These are phyloP conservation scores for Diphasiastrum complanatum DNA, from an alignment of 83 land plant species.

Conservation along the genomic window DNA sequence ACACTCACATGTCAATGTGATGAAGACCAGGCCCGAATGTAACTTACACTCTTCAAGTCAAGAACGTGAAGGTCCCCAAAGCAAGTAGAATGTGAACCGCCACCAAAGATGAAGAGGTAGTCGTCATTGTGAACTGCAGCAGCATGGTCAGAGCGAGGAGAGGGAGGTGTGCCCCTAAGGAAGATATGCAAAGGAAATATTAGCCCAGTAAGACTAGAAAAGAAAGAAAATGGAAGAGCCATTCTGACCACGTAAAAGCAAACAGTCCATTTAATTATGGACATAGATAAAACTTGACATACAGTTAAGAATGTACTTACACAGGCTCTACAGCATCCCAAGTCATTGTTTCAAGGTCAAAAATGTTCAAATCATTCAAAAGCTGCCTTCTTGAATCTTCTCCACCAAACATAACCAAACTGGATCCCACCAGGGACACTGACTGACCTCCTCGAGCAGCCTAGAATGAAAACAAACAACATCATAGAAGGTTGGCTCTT, in stretches of 20 bases:
- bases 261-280: no score
- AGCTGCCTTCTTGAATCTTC: slow-evolving; percentile 80
- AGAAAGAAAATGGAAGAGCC: no score
- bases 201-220: no score
- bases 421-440: slow-evolving; percentile 79
- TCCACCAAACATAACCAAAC: slow-evolving; percentile 93
- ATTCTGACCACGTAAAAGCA: no score
- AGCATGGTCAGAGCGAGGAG: slow-evolving; percentile 94
- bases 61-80: slow-evolving; percentile 91
- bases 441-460: slow-evolving; percentile 89
- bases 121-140: slow-evolving; percentile 86
- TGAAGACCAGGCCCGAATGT: no score
- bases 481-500: no score
- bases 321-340: slow-evolving; percentile 90
- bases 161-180: slow-evolving; percentile 76
- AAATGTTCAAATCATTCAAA: slow-evolving; percentile 85
- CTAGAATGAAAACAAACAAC: slow-evolving; percentile 27
- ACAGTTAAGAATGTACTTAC: slow-evolving; percentile 39
- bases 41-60: slow-evolving; percentile 82
- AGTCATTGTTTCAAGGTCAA: slow-evolving; percentile 95
- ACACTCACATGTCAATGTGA: no score
- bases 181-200: slow-evolving; percentile 17
- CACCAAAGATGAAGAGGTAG: slow-evolving; percentile 91
- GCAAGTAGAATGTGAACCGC: slow-evolving; percentile 95
- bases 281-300: no score